Percentiles rank a stretch among this genome's conserved stretches.
Evolutionary conservation across 2,329 filamentous ascomycete species (phyloP).

Genomic region (Paecilomyces formosus): DNA sequence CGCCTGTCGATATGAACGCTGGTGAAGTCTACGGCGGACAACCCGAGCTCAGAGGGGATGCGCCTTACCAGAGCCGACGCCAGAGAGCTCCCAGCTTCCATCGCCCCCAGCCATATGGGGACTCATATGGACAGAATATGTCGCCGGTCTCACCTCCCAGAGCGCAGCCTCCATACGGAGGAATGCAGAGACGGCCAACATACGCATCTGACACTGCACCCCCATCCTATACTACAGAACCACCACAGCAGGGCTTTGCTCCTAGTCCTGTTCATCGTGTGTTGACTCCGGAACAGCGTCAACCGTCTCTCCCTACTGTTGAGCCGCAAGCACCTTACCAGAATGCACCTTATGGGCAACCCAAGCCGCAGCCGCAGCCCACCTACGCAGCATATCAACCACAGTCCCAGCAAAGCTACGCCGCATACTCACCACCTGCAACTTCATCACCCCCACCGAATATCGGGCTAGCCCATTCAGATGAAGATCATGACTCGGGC

Average conservation of each 20-base stretch:
- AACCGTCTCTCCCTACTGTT: neutral
- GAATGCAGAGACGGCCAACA: constrained; percentile 5
- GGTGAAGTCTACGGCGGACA: no score
- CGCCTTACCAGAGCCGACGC: constrained; percentile 3
- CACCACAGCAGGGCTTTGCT: neutral
- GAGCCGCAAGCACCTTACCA: neutral
- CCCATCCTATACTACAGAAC: neutral
- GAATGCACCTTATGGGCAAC: neutral
- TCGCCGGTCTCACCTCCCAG: constrained; percentile 3
- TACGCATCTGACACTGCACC: constrained; percentile 11
- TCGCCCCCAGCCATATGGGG: constrained; percentile 3
- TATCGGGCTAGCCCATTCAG: constrained; percentile 10
- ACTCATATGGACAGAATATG: constrained; percentile 2
- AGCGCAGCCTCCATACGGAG: constrained; percentile 4
- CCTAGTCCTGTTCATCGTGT: neutral
- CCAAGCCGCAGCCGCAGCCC: constrained; percentile 1
- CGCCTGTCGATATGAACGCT: no score
- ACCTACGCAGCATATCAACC: neutral
- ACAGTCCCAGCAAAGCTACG: neutral
- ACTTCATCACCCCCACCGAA: constrained; percentile 20
- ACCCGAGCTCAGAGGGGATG: neutral
- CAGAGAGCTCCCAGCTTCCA: constrained; percentile 4
- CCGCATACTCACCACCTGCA: neutral
- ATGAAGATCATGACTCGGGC: constrained; percentile 16
- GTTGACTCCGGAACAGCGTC: neutral